A percentile compares a stretch with the other conserved stretches of the same genome.
Evolutionary conservation across 1,139 yeast genomes (phyloP).

Genomic region (Suhomyces atakaporum): DNA sequence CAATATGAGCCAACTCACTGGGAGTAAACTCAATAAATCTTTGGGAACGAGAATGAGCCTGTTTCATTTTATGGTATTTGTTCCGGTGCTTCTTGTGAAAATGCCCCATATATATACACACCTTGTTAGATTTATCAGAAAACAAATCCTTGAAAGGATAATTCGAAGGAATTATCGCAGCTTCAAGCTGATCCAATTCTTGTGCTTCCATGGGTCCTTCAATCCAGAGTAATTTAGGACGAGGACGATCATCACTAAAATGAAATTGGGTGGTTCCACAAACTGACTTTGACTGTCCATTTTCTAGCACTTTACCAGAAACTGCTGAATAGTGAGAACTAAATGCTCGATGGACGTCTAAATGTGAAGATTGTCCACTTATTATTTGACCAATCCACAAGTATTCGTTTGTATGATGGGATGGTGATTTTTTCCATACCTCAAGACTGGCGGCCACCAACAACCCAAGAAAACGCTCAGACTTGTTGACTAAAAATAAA

Average conservation of each 20-base stretch:
- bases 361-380: conserved; percentile 6
- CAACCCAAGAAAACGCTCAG: conserved; percentile 11
- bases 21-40: conserved; percentile 1
- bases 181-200: conserved; percentile 8
- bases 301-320: conserved; percentile 11
- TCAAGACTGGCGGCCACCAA: conserved; percentile 14
- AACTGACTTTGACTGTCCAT: conserved; percentile 11
- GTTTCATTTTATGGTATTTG: conserved; percentile 1
- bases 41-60: neutral
- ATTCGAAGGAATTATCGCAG: conserved; percentile 15
- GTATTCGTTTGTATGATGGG: conserved; percentile 12
- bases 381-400: conserved; percentile 17
- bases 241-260: conserved; percentile 14
- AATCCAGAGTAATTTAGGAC: conserved; percentile 12
- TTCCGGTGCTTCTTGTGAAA: neutral
- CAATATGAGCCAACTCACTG: conserved; percentile 1
- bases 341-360: conserved; percentile 6
- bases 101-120: neutral
- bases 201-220: conserved; percentile 8
- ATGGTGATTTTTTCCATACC: conserved; percentile 6
- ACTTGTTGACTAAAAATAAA: conserved; percentile 14
- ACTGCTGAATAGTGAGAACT: conserved; percentile 14
- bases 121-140: neutral
- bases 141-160: conserved; percentile 16
- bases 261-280: conserved; percentile 14